phyloP scores from a whole-genome alignment of 169 alveolate genomes.

The Eimeria falciformis region DNA sequence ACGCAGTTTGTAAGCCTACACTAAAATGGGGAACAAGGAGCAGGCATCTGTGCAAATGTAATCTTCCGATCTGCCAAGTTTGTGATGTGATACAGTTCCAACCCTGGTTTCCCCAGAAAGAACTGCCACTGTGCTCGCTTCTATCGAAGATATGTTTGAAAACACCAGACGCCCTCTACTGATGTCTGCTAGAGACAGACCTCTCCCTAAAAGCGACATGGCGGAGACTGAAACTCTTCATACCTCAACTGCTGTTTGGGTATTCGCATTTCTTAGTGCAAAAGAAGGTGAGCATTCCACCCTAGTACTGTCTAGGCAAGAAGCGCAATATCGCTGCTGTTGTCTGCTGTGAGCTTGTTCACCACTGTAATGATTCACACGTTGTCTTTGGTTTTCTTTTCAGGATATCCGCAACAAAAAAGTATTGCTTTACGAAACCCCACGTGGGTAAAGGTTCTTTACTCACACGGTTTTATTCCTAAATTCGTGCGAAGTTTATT shows the following conservation, averaged over 20 bases:
- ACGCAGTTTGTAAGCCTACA: slow-evolving; percentile 41
- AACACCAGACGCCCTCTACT: slow-evolving; percentile 3
- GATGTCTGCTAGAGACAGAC: slow-evolving; percentile 25
- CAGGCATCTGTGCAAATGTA: background rate
- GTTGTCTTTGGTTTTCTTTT: background rate
- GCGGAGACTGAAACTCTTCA: slow-evolving; percentile 26
- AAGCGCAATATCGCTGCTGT: too few relatives aligned
- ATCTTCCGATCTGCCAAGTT: background rate
- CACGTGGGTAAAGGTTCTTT: slow-evolving; percentile 35
- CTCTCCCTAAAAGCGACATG: background rate
- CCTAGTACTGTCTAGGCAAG: too few relatives aligned
- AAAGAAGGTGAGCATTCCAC: slow-evolving; percentile 19
- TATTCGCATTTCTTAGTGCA: slow-evolving; percentile 48
- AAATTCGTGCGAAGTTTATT: slow-evolving; percentile 19
- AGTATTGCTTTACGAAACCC: slow-evolving; percentile 17
- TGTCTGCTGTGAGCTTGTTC: too few relatives aligned
- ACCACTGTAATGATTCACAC: too few relatives aligned
- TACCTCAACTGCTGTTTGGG: slow-evolving; percentile 51
- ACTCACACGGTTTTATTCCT: slow-evolving; percentile 58
- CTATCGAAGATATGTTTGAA: slow-evolving; percentile 16
- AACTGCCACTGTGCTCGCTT: slow-evolving; percentile 32
- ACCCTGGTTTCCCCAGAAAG: background rate
- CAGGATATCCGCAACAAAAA: slow-evolving; percentile 68
- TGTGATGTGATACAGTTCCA: slow-evolving; percentile 17
- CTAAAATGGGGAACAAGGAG: background rate